phyloP scores from a whole-genome alignment of 768 basidiomycete species.

The Coprinopsis marcescibilis region DNA sequence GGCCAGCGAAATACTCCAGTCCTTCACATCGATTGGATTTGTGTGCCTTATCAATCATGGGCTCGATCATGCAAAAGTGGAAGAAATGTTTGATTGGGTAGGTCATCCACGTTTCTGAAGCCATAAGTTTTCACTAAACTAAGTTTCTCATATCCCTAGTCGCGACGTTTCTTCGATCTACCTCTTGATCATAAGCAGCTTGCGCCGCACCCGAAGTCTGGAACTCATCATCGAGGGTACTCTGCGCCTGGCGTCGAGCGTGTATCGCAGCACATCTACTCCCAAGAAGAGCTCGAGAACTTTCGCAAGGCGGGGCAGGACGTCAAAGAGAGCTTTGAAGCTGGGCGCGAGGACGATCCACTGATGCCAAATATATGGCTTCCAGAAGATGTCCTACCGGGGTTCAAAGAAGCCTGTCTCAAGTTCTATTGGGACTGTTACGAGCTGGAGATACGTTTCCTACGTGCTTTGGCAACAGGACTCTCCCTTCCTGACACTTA shows the following conservation, averaged over 20 bases:
- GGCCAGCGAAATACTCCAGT: conserved; percentile 36
- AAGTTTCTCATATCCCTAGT: conserved; percentile 21
- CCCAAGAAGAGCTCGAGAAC: conserved; percentile 22
- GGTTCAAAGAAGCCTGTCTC: conserved; percentile 45
- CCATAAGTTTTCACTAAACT: neutral
- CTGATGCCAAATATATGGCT: conserved; percentile 55
- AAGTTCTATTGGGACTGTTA: conserved; percentile 48
- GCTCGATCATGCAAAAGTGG: conserved; percentile 29
- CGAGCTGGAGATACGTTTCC: conserved; percentile 35
- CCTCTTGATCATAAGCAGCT: conserved; percentile 34
- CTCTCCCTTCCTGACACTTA: conserved; percentile 39
- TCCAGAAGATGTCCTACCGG: conserved; percentile 44
- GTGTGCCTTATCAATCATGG: conserved; percentile 42
- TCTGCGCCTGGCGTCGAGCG: conserved; percentile 35
- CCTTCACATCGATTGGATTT: conserved; percentile 43
- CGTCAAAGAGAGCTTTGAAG: conserved; percentile 51
- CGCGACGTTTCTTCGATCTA: conserved; percentile 32
- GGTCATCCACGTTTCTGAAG: neutral
- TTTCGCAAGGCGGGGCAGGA: conserved; percentile 28
- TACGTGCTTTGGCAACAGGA: conserved; percentile 44
- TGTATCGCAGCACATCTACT: conserved; percentile 31
- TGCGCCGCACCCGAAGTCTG: conserved; percentile 41
- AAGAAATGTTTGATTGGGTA: conserved; percentile 39
- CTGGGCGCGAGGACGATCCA: conserved; percentile 41
- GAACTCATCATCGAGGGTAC: conserved; percentile 41